A percentile compares a stretch with the other conserved stretches of the same genome.
Conservation (phyloP, 305 asterid species). For the Fraxinus sp. region DNA sequence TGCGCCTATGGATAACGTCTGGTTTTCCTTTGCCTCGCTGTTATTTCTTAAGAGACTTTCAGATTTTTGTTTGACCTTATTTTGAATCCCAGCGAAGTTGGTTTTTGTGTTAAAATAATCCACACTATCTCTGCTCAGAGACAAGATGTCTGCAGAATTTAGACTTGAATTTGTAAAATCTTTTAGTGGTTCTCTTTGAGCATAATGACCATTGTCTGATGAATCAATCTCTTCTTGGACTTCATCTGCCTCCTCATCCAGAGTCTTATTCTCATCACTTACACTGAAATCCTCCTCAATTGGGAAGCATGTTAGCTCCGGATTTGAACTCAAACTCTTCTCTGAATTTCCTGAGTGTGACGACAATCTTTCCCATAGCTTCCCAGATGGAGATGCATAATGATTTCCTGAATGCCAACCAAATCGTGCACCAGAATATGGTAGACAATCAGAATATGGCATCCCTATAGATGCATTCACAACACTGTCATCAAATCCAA, state of each 20-base stretch:
- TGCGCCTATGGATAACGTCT: conserved; percentile 31
- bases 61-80: conserved; percentile 30
- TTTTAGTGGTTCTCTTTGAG: conserved; percentile 49
- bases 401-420: conserved; percentile 46
- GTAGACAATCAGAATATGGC: conserved; percentile 47
- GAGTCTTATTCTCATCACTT: conserved; percentile 60
- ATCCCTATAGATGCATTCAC: conserved; percentile 38
- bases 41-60: conserved; percentile 30
- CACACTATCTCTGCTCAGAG: conserved; percentile 32
- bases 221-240: conserved; percentile 41
- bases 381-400: conserved; percentile 68
- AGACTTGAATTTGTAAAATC: conserved; percentile 43
- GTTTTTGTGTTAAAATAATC: conserved; percentile 38
- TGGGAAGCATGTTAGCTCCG: conserved; percentile 86
- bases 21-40: conserved; percentile 41
- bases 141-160: conserved; percentile 33
- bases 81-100: conserved; percentile 36
- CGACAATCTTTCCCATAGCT: conserved; percentile 67
- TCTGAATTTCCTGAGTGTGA: conserved; percentile 67
- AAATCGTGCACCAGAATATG: conserved; percentile 47
- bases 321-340: conserved; percentile 70
- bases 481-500: conserved; percentile 35
- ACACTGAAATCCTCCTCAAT: conserved; percentile 82
- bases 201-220: conserved; percentile 28
- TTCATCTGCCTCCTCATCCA: conserved; percentile 42